Percentiles rank a stretch among this genome's conserved stretches.
These are phyloP conservation scores for Herpetomonas tarakana DNA, from an alignment of 208 protist species.

Conservation along the genomic window DNA sequence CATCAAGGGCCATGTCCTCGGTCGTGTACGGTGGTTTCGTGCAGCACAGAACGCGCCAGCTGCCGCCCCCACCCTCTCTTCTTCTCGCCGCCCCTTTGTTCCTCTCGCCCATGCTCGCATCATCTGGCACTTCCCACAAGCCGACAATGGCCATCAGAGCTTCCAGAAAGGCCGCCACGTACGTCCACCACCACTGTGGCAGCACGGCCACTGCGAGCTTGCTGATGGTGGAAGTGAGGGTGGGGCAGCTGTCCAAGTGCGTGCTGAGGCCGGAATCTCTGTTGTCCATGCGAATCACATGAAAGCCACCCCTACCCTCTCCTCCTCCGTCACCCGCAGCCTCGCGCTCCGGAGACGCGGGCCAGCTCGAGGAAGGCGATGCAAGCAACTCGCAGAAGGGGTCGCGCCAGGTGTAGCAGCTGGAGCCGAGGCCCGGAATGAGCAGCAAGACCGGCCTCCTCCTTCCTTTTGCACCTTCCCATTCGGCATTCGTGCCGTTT, in stretches of 20 bases:
- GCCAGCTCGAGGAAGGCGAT: too few relatives aligned
- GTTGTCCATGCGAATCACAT: not conserved
- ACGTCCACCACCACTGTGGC: not conserved
- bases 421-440: not conserved
- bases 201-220: not conserved
- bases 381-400: not conserved
- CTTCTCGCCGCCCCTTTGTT: too few relatives aligned
- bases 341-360: too few relatives aligned
- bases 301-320: too few relatives aligned
- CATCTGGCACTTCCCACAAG: too few relatives aligned
- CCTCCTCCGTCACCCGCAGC: too few relatives aligned
- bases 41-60: not conserved
- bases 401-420: constrained; percentile 1
- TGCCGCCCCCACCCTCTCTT: too few relatives aligned
- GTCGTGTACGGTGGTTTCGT: not conserved
- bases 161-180: not conserved
- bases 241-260: not conserved
- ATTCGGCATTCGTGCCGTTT: not conserved
- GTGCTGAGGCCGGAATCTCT: not conserved
- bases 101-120: too few relatives aligned
- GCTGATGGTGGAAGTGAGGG: not conserved
- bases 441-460: not conserved
- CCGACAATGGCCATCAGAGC: too few relatives aligned
- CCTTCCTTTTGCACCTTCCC: not conserved
- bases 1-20: not conserved